These are phyloP conservation scores for Saccharomycopsis amapae DNA, from an alignment of 805 yeast species.

Conservation along the genomic window DNA sequence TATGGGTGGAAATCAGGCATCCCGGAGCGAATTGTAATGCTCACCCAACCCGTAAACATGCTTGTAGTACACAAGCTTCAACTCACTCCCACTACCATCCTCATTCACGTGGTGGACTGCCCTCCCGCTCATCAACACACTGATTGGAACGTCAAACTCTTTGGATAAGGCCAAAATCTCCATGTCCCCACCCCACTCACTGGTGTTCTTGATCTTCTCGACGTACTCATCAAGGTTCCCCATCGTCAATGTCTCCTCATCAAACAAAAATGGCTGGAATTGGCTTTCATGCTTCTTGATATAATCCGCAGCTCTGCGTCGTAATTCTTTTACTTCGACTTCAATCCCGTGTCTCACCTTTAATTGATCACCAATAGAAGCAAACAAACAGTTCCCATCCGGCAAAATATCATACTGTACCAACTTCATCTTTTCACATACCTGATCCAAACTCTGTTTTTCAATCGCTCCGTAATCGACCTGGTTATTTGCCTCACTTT, in stretches of 20 bases:
- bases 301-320: conserved; percentile 58
- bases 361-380: conserved; percentile 78
- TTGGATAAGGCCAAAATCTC: conserved; percentile 79
- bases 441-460: conserved; percentile 50
- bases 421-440: conserved; percentile 45
- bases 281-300: conserved; percentile 60
- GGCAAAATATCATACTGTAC: conserved; percentile 66
- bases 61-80: conserved; percentile 74
- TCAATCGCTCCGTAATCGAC: conserved; percentile 72
- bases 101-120: conserved; percentile 60
- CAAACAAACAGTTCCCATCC: conserved; percentile 92
- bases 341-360: conserved; percentile 36
- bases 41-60: conserved; percentile 89
- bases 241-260: conserved; percentile 61
- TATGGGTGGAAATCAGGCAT: conserved; percentile 23
- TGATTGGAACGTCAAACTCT: conserved; percentile 65
- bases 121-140: conserved; percentile 71
- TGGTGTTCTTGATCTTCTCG: conserved; percentile 59
- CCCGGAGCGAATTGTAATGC: conserved; percentile 80
- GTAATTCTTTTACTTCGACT: conserved; percentile 43
- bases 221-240: conserved; percentile 65
- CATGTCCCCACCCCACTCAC: conserved; percentile 95
- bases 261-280: conserved; percentile 76
- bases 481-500: conserved; percentile 53
- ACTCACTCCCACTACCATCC: conserved; percentile 42